phyloP scores from a whole-genome alignment of 441 rosid species.

The Isatis lusitanica region DNA sequence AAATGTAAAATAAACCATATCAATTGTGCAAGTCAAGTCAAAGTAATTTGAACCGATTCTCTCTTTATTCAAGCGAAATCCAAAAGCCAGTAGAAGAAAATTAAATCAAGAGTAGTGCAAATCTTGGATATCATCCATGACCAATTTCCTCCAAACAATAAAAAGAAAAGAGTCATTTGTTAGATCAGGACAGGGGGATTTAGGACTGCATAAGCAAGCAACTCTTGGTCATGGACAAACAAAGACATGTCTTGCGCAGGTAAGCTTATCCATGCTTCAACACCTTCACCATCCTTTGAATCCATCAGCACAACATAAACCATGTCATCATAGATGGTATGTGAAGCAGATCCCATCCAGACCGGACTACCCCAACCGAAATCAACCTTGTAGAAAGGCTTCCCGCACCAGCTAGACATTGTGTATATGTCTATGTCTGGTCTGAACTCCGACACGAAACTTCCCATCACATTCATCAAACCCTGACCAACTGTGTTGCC shows the following conservation, averaged over 20 bases:
- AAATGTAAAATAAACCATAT: too few species aligned
- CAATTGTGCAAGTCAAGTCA: too few species aligned
- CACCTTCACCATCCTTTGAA: conserved; percentile 20
- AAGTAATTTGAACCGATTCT: too few species aligned
- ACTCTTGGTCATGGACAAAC: conserved; percentile 10
- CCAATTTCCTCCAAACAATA: background rate
- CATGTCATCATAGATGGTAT: background rate
- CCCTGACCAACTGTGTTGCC: background rate
- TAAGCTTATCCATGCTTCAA: conserved; percentile 23
- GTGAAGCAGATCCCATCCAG: background rate
- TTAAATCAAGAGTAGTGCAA: background rate
- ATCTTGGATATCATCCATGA: background rate
- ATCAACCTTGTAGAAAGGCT: conserved; percentile 26
- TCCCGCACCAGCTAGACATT: conserved; percentile 25
- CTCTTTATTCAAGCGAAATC: too few species aligned
- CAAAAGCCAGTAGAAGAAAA: too few species aligned
- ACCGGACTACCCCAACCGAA: conserved; percentile 32
- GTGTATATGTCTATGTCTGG: conserved; percentile 10
- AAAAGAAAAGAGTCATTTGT: background rate
- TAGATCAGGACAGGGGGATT: conserved; percentile 10
- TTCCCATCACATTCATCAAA: background rate
- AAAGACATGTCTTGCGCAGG: conserved; percentile 4
- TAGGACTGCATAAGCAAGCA: conserved; percentile 4
- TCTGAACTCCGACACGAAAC: background rate
- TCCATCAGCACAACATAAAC: background rate